Base-by-base conservation (phyloP, 352 stramenopile genomes). In the Globisporangium irregulare region DNA sequence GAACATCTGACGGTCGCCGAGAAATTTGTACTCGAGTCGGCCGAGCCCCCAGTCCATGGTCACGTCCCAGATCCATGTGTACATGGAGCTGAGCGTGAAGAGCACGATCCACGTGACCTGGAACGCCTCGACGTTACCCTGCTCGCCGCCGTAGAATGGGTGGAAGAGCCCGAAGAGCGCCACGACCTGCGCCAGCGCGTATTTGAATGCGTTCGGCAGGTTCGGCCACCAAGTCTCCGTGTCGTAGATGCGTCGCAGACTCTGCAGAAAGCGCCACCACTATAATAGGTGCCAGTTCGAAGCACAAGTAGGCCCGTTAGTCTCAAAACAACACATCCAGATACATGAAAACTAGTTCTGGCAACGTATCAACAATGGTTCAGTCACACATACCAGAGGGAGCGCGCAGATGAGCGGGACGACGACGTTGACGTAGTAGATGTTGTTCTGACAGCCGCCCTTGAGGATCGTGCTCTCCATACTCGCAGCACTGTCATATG, bases 201-300 rank as follows among this genome's bases (percentile, higher is more conserved):
- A 99, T 76, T 99, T 99, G 72, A 94, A 90, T 22, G 92, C 93
- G 73, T 99, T 99, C 3, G 94, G 89, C 15, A 99, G 79, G 70
- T 98, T 96, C 3, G 97, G 97, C 77, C 95, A 98, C 78, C 97
- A 96, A 61, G 96, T 93, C 64, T 96, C 86, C 29, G 95, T 98
- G 80, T 99, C 96, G 60, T 97, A 86, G 66, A 98, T 98, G 64
- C 95, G 86, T 32, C 97, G 88, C 18, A 99, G 75, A 72, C 93
- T 99, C 84, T 99, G 97, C 59, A 98, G 92, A 76, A 99, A 99
- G 36, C 97, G 91, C 76, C 98, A 97, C 90, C 96, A 98, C 59
- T 80, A 51, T 12, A 34, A 29, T 12, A 46, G 38, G 53, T 4
- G 22, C 29, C 6, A 27, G 1, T 29, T 20, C 38, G 20, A 46